Percentiles rank a stretch among this genome's conserved stretches.
Evolutionary conservation across 2,329 filamentous ascomycete species (phyloP).

Genomic region (Colletotrichum melonis): DNA sequence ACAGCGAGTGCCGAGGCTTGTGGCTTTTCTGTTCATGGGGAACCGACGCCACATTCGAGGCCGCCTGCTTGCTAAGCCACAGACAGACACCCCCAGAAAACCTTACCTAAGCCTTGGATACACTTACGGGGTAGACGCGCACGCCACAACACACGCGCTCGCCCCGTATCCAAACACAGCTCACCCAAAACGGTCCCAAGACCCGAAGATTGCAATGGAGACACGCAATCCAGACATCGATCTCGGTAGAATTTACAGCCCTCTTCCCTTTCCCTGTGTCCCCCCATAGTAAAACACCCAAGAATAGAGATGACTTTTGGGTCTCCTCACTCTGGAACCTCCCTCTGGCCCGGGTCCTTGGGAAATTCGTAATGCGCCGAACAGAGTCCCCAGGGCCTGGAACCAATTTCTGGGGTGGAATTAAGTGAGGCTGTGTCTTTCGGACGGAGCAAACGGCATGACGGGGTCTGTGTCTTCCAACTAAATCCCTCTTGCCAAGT

Average conservation of each 20-base stretch:
- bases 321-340: not conserved
- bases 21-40: not conserved
- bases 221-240: not conserved
- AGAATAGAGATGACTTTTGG: conserved; percentile 4
- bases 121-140: not conserved
- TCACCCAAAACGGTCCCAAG: not conserved
- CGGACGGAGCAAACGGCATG: conserved; percentile 7
- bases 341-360: not conserved
- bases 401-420: not conserved
- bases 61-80: not conserved
- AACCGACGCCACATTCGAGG: not conserved
- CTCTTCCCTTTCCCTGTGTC: too few relatives aligned
- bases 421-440: conserved; percentile 10
- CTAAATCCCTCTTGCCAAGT: not conserved
- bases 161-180: not conserved
- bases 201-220: not conserved
- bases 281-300: not conserved
- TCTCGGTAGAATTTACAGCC: not conserved
- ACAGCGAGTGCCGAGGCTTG: not conserved
- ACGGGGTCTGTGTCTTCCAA: not conserved
- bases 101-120: not conserved
- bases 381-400: not conserved
- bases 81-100: not conserved
- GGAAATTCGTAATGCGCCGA: not conserved
- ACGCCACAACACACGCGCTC: not conserved